These are phyloP conservation scores for Hysterangium stoloniferum DNA, from an alignment of 768 basidiomycete species.

Conservation along the genomic window DNA sequence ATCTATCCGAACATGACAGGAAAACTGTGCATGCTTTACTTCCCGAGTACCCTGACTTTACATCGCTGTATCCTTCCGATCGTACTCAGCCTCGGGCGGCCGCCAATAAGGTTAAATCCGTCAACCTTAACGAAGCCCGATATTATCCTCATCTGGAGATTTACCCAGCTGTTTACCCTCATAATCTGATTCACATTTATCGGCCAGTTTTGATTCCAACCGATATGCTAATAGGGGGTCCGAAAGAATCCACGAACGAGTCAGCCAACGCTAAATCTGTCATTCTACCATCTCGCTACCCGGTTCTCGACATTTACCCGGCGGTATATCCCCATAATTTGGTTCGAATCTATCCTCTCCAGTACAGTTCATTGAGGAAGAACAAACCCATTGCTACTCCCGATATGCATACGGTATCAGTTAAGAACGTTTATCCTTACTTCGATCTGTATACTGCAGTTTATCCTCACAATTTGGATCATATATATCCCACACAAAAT, in stretches of 20 bases:
- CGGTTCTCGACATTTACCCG: slow-evolving; percentile 37
- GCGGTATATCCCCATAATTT: slow-evolving; percentile 7
- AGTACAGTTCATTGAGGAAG: background rate
- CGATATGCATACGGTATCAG: background rate
- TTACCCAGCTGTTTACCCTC: slow-evolving; percentile 31
- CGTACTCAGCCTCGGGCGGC: background rate
- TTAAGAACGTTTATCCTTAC: slow-evolving; percentile 1
- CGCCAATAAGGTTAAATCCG: background rate
- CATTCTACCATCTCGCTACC: slow-evolving; percentile 26
- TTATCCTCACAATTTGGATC: slow-evolving; percentile 33
- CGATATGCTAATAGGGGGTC: no score
- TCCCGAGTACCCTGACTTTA: slow-evolving; percentile 1
- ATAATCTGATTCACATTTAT: slow-evolving; percentile 31
- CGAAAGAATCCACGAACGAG: background rate
- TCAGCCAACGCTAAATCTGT: slow-evolving; percentile 5
- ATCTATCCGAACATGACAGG: slow-evolving; percentile 7
- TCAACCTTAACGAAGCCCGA: background rate
- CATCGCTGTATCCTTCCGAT: background rate
- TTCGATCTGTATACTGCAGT: slow-evolving; percentile 20
- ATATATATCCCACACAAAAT: slow-evolving; percentile 27
- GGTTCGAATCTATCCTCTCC: background rate
- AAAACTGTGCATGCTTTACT: background rate
- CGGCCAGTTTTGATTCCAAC: no score
- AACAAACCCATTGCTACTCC: background rate
- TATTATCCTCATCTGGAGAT: slow-evolving; percentile 9